Conservation (phyloP, 257 asterid genomes). For the Nicotiana sylvestris region DNA sequence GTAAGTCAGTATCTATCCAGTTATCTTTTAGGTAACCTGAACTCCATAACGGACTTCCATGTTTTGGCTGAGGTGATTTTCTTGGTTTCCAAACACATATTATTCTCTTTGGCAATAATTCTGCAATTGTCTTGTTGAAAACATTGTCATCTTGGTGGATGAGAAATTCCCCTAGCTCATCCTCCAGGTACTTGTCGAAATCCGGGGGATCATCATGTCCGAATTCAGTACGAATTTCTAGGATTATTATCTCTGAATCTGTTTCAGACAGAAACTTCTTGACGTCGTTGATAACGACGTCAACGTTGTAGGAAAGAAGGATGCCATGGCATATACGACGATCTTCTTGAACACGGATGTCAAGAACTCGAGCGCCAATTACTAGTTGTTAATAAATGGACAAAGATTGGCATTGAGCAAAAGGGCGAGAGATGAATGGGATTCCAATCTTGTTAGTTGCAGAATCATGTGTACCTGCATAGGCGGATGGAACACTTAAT, state of each 20-base stretch:
- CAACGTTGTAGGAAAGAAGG: slow-evolving; percentile 52
- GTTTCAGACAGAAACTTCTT: slow-evolving; percentile 66
- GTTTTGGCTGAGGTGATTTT: slow-evolving; percentile 48
- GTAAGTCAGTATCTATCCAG: slow-evolving; percentile 87
- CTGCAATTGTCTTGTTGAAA: slow-evolving; percentile 52
- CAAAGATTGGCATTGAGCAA: slow-evolving; percentile 74
- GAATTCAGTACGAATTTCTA: slow-evolving; percentile 81
- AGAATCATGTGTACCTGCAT: slow-evolving; percentile 76
- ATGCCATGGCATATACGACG: slow-evolving; percentile 77
- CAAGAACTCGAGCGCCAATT: slow-evolving; percentile 62
- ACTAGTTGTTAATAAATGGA: slow-evolving; percentile 69
- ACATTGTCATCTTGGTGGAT: slow-evolving; percentile 70
- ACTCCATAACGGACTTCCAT: slow-evolving; percentile 66
- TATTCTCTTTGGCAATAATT: slow-evolving; percentile 64
- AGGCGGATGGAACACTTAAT: not conserved
- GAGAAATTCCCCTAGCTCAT: slow-evolving; percentile 59
- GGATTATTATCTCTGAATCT: slow-evolving; percentile 59
- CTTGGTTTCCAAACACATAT: slow-evolving; percentile 91
- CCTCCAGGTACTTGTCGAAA: slow-evolving; percentile 58
- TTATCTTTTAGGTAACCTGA: slow-evolving; percentile 59
- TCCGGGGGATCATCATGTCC: slow-evolving; percentile 87
- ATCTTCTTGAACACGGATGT: slow-evolving; percentile 74
- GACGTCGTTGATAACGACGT: slow-evolving; percentile 56
- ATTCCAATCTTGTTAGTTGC: slow-evolving; percentile 84
- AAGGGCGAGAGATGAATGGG: slow-evolving; percentile 62